Base-by-base conservation (phyloP, 495 filamentous ascomycete genomes). In the Penicillium roqueforti region DNA sequence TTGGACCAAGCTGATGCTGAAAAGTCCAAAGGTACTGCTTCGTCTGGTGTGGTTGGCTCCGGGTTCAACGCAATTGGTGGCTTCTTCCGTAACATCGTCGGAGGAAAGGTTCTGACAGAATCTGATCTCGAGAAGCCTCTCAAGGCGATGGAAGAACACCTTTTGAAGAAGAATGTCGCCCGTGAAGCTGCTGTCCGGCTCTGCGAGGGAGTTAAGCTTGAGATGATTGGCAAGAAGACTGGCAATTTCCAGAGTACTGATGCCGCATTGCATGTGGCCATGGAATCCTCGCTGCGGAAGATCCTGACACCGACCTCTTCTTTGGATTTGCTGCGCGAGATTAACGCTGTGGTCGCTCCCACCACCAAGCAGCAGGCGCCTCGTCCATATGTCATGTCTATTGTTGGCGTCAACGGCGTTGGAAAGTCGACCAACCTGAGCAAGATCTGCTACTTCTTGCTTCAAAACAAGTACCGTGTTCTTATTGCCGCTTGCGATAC, bases 371-470 rank as follows among this genome's bases (percentile, higher is more conserved):
- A 65, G 37, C 72, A 83, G 7, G 75, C 81, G 41, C 75, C 77
- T 23, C 83, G 91, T 11, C 93, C 93, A 32, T 98, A 97, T 59
- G 92, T 97, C 54, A 95, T 98, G 61, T 95, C 89, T 28, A 95
- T 98, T 50, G 95, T 98, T 29, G 93, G 93, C 48, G 93, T 98
- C 61, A 98, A 98, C 63, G 93, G 93, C 22, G 93, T 98, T 43
- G 93, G 93, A 65, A 98, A 98, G 72, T 96, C 90, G 7, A 98
- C 93, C 18, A 97, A 96, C 58, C 74, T 98, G 16, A 89, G 88
- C 66, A 98, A 98, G 72, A 93, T 98, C 55, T 92, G 89, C 68
- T 97, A 92, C 74, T 97, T 97, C 76, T 80, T 98, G 10, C 78
- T 98, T 20, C 95, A 98, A 68, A 97, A 98, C 74, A 88, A 91